Evolutionary conservation across 768 basidiomycete genomes (phyloP).

Genomic region (Suillus discolor): DNA sequence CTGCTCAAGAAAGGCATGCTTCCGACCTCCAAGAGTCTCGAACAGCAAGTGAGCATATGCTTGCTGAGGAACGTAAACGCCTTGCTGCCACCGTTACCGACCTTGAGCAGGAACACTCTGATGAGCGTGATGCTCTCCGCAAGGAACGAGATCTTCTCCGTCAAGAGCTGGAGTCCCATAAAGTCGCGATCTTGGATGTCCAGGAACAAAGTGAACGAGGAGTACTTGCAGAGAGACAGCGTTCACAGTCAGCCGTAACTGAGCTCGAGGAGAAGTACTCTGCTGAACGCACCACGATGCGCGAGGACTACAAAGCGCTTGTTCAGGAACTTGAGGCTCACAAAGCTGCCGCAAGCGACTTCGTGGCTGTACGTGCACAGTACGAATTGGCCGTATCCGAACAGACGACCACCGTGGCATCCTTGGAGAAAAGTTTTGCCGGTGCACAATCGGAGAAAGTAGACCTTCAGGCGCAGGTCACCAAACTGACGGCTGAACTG

Average conservation of each 20-base stretch:
- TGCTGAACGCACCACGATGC: slow-evolving; percentile 33
- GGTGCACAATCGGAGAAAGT: slow-evolving; percentile 41
- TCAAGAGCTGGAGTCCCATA: slow-evolving; percentile 64
- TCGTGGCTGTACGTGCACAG: slow-evolving; percentile 34
- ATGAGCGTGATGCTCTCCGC: slow-evolving; percentile 46
- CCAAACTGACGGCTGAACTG: slow-evolving; percentile 59
- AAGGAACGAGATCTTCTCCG: slow-evolving; percentile 38
- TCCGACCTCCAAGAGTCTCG: slow-evolving; percentile 39
- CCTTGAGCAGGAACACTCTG: slow-evolving; percentile 48
- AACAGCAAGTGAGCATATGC: slow-evolving; percentile 32
- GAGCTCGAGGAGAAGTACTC: slow-evolving; percentile 21
- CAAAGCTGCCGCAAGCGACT: slow-evolving; percentile 49
- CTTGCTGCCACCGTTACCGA: slow-evolving; percentile 50
- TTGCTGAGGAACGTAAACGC: slow-evolving; percentile 51
- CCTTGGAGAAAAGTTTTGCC: slow-evolving; percentile 53
- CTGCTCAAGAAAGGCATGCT: slow-evolving; percentile 37
- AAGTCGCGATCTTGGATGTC: slow-evolving; percentile 38
- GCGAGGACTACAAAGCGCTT: slow-evolving; percentile 51
- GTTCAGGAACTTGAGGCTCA: slow-evolving; percentile 53
- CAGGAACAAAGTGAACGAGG: slow-evolving; percentile 19
- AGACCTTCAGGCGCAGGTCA: slow-evolving; percentile 44
- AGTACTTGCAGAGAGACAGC: slow-evolving; percentile 32
- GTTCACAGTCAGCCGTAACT: slow-evolving; percentile 21
- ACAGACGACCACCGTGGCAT: slow-evolving; percentile 48
- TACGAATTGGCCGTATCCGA: slow-evolving; percentile 53